Percentiles rank a stretch among this genome's conserved stretches.
Evolutionary conservation across 2,329 filamentous ascomycete species (phyloP).

Genomic region (Podosphaera aphanis): DNA sequence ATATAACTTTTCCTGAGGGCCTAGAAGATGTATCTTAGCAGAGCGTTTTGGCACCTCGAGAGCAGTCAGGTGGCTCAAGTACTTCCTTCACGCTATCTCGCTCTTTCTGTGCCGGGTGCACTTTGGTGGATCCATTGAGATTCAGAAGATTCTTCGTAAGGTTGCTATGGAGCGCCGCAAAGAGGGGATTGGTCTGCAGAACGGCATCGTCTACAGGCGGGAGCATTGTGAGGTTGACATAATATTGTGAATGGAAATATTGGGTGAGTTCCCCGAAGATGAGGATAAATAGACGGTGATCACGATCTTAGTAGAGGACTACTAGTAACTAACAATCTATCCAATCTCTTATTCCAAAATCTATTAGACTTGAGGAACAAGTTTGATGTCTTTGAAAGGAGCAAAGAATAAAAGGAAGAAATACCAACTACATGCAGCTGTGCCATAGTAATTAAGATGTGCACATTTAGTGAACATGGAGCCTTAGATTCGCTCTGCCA

Average conservation of each 20-base stretch:
- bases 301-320: too few relatives aligned
- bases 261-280: too few relatives aligned
- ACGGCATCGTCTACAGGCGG: constrained; percentile 32
- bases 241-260: not conserved
- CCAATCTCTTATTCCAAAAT: too few relatives aligned
- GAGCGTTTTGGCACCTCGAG: not conserved
- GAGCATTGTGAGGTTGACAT: constrained; percentile 22
- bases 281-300: too few relatives aligned
- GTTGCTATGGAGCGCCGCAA: constrained; percentile 31
- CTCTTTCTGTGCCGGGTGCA: constrained; percentile 26
- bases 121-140: constrained; percentile 31
- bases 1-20: constrained; percentile 26
- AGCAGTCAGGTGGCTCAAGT: not conserved
- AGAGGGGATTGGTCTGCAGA: constrained; percentile 32
- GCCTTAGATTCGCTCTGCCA: too few relatives aligned
- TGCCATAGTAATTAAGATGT: too few relatives aligned
- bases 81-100: constrained; percentile 27
- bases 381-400: too few relatives aligned
- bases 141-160: constrained; percentile 31
- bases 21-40: constrained; percentile 13
- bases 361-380: too few relatives aligned
- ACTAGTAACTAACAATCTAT: too few relatives aligned
- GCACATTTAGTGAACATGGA: too few relatives aligned
- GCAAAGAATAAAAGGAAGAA: too few relatives aligned
- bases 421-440: too few relatives aligned